A percentile compares a stretch with the other conserved stretches of the same genome.
Evolutionary conservation across 768 basidiomycete species (phyloP).

Genomic region (Serpula lacrymans): DNA sequence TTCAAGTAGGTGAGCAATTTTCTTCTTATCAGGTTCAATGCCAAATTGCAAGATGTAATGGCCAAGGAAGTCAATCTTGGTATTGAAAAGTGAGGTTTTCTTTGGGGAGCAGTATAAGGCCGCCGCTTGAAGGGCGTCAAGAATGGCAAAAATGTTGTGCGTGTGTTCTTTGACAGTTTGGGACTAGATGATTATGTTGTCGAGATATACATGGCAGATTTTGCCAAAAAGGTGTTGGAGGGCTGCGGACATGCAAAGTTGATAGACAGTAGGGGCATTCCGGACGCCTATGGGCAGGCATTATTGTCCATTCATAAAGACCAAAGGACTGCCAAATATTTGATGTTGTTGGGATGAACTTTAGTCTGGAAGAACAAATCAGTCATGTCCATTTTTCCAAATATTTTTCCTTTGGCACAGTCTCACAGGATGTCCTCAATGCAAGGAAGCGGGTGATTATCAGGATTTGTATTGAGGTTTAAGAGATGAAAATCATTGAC

Average conservation of each 20-base stretch:
- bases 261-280: constrained; percentile 17
- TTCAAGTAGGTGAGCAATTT: constrained; percentile 3
- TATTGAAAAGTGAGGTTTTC: constrained; percentile 13
- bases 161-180: constrained; percentile 16
- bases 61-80: constrained; percentile 9
- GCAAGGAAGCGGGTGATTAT: constrained; percentile 14
- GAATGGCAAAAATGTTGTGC: constrained; percentile 9
- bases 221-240: constrained; percentile 14
- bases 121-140: constrained; percentile 12
- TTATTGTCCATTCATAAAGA: constrained; percentile 19
- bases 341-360: constrained; percentile 15
- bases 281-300: constrained; percentile 10
- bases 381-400: constrained; percentile 23
- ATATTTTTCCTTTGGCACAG: constrained; percentile 19
- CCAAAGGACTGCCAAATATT: constrained; percentile 31
- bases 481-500: constrained; percentile 4
- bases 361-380: constrained; percentile 25
- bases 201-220: constrained; percentile 11
- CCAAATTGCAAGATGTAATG: constrained; percentile 10
- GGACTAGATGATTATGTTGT: constrained; percentile 29
- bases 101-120: constrained; percentile 11
- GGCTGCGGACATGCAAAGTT: constrained; percentile 9
- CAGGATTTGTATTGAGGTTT: constrained; percentile 10
- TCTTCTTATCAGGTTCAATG: constrained; percentile 4
- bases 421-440: constrained; percentile 19